Conservation (phyloP, 257 asterid species). For the Primulina huaijiensis region DNA sequence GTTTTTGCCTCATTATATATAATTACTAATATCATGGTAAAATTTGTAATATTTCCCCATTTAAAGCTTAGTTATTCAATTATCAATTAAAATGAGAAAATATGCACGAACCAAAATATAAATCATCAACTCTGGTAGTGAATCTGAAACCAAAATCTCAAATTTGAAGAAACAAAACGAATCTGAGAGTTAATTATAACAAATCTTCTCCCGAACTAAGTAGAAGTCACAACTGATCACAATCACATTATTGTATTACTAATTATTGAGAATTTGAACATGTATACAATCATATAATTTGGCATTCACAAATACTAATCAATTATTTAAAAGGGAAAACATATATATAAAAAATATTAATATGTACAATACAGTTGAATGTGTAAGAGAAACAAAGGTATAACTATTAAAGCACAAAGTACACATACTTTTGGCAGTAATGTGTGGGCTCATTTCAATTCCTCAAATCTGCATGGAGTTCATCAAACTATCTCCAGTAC, state of each 20-base stretch:
- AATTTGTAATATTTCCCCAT: neutral
- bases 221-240: neutral
- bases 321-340: no score
- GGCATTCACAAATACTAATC: neutral
- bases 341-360: no score
- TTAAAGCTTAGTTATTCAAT: no score
- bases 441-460: neutral
- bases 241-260: neutral
- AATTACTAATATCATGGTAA: no score
- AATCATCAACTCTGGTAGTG: no score
- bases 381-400: neutral
- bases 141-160: no score
- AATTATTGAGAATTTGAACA: neutral
- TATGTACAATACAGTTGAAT: neutral
- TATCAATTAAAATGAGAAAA: no score
- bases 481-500: neutral
- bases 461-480: neutral
- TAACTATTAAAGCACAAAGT: neutral
- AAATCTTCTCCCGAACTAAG: no score
- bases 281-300: neutral
- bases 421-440: neutral
- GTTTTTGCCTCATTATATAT: no score
- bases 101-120: no score
- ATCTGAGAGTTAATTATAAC: no score
- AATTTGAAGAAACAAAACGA: no score